Percentiles rank a stretch among this genome's conserved stretches.
Conservation (phyloP, 768 basidiomycete species). For the Lentinula detonsa region DNA sequence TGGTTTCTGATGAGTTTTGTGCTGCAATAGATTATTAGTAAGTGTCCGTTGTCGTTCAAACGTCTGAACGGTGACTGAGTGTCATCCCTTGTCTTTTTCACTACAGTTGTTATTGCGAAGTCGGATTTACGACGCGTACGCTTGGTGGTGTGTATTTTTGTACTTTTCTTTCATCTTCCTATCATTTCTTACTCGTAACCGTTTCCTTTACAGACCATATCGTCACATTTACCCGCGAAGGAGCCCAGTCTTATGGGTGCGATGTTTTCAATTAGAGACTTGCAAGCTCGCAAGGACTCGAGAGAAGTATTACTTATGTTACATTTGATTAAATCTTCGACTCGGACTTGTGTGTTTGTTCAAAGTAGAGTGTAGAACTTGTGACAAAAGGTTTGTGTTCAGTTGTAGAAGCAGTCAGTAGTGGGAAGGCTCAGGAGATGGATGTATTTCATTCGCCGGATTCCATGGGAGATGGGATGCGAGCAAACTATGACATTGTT, state of each 20-base stretch:
- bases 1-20: background rate
- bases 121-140: constrained; percentile 63
- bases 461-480: too few species aligned
- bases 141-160: constrained; percentile 46
- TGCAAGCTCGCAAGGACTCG: background rate
- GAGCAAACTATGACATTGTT: too few species aligned
- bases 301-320: too few species aligned
- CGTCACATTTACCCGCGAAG: constrained; percentile 59
- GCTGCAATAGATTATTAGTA: constrained; percentile 51
- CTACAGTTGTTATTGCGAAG: constrained; percentile 62
- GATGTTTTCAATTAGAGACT: constrained; percentile 26
- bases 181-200: background rate
- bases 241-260: constrained; percentile 54
- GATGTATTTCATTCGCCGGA: too few species aligned
- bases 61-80: background rate
- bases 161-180: background rate
- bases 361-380: too few species aligned
- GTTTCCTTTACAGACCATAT: constrained; percentile 45
- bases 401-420: too few species aligned
- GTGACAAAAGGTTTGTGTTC: too few species aligned
- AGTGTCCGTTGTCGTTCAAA: constrained; percentile 10
- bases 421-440: too few species aligned
- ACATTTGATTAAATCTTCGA: too few species aligned
- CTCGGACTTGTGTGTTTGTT: too few species aligned
- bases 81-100: constrained; percentile 7